A percentile compares a stretch with the other conserved stretches of the same genome.
phyloP scores from a whole-genome alignment of 2,329 filamentous ascomycete species.

The Talaromyces amestolkiae region DNA sequence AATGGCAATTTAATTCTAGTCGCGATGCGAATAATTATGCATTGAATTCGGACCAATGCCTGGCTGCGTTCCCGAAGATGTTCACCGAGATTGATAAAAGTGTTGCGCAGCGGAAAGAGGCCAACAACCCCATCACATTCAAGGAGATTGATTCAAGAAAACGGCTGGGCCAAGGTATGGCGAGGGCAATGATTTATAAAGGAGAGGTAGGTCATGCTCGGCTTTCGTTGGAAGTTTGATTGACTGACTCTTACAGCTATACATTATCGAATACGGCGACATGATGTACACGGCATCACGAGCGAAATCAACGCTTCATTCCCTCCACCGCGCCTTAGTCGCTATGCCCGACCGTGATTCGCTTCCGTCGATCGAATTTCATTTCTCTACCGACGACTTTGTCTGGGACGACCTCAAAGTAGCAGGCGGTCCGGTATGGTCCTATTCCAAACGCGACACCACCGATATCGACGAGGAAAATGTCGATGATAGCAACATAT shows the following conservation, averaged over 20 bases:
- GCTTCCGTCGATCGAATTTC: slow-evolving; percentile 52
- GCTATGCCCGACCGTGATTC: slow-evolving; percentile 37
- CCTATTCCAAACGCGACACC: slow-evolving; percentile 31
- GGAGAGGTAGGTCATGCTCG: slow-evolving; percentile 33
- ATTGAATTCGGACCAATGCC: slow-evolving; percentile 37
- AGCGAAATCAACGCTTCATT: slow-evolving; percentile 45
- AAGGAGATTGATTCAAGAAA: slow-evolving; percentile 34
- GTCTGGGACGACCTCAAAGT: slow-evolving; percentile 25
- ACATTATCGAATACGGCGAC: slow-evolving; percentile 36
- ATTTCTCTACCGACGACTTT: slow-evolving; percentile 49
- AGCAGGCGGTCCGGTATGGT: slow-evolving; percentile 32
- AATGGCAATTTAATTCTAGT: slow-evolving; percentile 35
- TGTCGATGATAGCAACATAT: slow-evolving; percentile 37
- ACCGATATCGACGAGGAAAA: slow-evolving; percentile 32
- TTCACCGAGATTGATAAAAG: slow-evolving; percentile 39
- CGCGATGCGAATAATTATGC: slow-evolving; percentile 40
- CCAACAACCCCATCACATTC: slow-evolving; percentile 30
- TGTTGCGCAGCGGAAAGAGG: slow-evolving; percentile 23
- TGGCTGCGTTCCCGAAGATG: slow-evolving; percentile 42
- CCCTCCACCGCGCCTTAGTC: slow-evolving; percentile 49
- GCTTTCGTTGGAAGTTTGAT: neutral
- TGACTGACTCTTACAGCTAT: slow-evolving; percentile 29
- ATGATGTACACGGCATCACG: slow-evolving; percentile 37
- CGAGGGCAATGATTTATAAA: slow-evolving; percentile 35
- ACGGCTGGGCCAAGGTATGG: slow-evolving; percentile 36